Base-by-base conservation (phyloP, 2,329 filamentous ascomycete genomes). In the Dryadomyces quercivorus region DNA sequence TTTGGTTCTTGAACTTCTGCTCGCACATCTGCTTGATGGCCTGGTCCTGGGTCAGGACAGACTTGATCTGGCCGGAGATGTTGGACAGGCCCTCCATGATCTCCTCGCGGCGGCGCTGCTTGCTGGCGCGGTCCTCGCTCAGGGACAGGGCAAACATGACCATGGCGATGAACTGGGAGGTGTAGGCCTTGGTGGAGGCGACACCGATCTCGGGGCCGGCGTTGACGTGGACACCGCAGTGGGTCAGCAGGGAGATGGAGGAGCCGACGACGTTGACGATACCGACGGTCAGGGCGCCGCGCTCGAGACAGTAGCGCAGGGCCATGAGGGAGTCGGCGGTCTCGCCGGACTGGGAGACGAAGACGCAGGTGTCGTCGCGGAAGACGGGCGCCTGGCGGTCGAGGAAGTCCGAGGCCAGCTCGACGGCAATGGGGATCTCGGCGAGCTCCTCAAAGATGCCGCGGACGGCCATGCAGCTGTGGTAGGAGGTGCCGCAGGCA, bases 201-300 rank as follows among this genome's bases (percentile, higher is more conserved):
- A 98, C 93, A 83, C 93, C 93, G 60, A 98, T 97, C 72, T 98
- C 93, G 53, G 93, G 93, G 55, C 93, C 93, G 62, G 93, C 93
- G 73, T 98, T 98, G 77, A 98, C 91, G 78, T 98, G 93, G 55
- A 98, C 93, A 90, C 93, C 93, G 66, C 93, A 98, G 81, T 98
- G 93, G 60, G 93, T 98, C 65, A 98, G 86, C 64, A 98, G 61
- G 49, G 93, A 98, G 72, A 98, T 98, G 67, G 91, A 96, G 55
- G 93, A 97, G 65, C 93, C 93, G 65, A 98, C 93, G 58, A 95
- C 90, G 75, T 98, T 98, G 72, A 98, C 93, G 62, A 97, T 91
- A 76, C 93, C 93, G 61, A 98, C 93, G 46, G 93, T 97, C 71
- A 98, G 76, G 51, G 93, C 93, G 65, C 93, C 93, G 60, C 93